Evolutionary conservation across 805 yeast genomes (phyloP), one percentile per base, ranked within the genome.

Genomic region (Pichia gijzeniarum): DNA sequence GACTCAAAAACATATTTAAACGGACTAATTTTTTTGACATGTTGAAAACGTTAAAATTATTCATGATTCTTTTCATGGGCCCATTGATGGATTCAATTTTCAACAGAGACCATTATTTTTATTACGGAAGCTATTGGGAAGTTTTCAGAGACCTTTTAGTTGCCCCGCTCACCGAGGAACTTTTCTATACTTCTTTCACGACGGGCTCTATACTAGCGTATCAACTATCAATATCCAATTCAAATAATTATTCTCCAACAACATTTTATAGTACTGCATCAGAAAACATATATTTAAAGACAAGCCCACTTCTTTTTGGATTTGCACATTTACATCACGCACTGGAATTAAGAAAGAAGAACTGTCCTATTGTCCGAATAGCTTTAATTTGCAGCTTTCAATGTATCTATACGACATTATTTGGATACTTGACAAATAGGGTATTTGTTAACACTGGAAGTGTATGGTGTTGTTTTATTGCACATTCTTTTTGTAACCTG

Each of bases 241-340:
- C 16, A 5, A 14, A 9, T 6, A 30, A 6, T 5, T 47, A 48
- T 37, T 30, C 46, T 12, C 48, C 50, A 14, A 40, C 35, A 3
- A n/a, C 4, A 1, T 45, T 50, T 20, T 21, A 35, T 22, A 18
- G 43, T 12, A 38, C 32, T 36, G 18, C 25, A 2, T 41, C 42
- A 2, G 18, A 40, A 5, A 10, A 33, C 12, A 27, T n/a, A n/a
- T 36, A 38, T 18, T 16, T 50, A 1, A 52, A 55, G 16, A 57
- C 63, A 25, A 72, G 85, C 1, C 93, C 95, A 1, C 54, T 78
- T 7, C 69, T 79, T 45, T 87, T 87, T 65, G 89, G 90, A 1
- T 54, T 82, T 21, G 93, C 95, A 0, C 96, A 87, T 62, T 41
- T 83, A 19, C 91, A 87, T 57, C 95, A 87, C 59, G 88, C 77